A percentile compares a stretch with the other conserved stretches of the same genome.
Conservation (phyloP, 2,329 filamentous ascomycete species). For the Harringtonia aguacate region DNA sequence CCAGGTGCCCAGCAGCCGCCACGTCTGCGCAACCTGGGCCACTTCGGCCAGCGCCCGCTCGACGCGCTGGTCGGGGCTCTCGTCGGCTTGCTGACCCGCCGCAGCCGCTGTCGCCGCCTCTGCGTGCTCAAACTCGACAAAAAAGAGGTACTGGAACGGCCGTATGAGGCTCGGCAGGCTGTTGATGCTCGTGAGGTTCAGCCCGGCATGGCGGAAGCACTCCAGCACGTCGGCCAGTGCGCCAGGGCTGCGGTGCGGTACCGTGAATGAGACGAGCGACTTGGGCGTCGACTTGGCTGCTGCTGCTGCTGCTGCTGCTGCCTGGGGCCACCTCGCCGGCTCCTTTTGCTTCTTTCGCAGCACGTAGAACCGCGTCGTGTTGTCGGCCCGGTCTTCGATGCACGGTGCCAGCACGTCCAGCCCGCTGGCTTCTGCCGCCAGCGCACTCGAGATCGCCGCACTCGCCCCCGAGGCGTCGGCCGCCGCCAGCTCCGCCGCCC, state of each 20-base stretch:
- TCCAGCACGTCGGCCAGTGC: slow-evolving; percentile 70
- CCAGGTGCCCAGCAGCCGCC: slow-evolving; percentile 64
- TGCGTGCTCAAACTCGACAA: slow-evolving; percentile 69
- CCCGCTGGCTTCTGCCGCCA: slow-evolving; percentile 58
- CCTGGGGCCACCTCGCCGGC: slow-evolving; percentile 8
- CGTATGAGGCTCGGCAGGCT: slow-evolving; percentile 64
- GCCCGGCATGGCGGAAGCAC: slow-evolving; percentile 59
- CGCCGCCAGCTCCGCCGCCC: slow-evolving; percentile 67
- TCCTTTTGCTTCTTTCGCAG: too few relatives aligned
- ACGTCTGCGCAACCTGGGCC: slow-evolving; percentile 44
- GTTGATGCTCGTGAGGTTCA: slow-evolving; percentile 88
- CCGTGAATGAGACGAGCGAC: slow-evolving; percentile 71
- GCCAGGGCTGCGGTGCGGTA: slow-evolving; percentile 68
- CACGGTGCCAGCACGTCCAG: slow-evolving; percentile 58
- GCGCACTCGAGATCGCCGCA: slow-evolving; percentile 68
- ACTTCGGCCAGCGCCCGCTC: slow-evolving; percentile 50
- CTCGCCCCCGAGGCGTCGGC: slow-evolving; percentile 46
- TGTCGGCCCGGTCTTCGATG: slow-evolving; percentile 66
- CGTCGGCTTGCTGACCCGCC: slow-evolving; percentile 21
- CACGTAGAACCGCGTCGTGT: slow-evolving; percentile 71
- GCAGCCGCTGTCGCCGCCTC: background rate
- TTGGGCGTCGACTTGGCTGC: slow-evolving; percentile 33
- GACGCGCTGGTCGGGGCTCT: slow-evolving; percentile 46
- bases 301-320: background rate
- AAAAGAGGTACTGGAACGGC: slow-evolving; percentile 89